phyloP scores from a whole-genome alignment of 768 basidiomycete genomes.

The Lentinula edodes region DNA sequence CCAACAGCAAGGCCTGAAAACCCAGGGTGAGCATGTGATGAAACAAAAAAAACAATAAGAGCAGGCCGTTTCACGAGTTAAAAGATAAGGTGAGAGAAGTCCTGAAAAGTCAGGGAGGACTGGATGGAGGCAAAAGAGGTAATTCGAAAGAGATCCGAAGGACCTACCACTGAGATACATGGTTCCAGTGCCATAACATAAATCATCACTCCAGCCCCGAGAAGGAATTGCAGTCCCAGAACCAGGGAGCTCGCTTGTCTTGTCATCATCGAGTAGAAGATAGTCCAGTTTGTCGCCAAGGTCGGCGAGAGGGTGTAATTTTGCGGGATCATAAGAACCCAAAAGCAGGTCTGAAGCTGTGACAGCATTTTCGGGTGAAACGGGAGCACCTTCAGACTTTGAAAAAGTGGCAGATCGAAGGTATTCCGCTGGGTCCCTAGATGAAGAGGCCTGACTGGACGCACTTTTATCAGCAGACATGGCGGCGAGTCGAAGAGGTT shows the following conservation, averaged over 20 bases:
- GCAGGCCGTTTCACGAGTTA: conserved; percentile 42
- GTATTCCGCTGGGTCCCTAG: conserved; percentile 40
- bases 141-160: conserved; percentile 53
- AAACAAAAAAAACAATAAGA: conserved; percentile 71
- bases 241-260: conserved; percentile 86
- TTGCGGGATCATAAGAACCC: conserved; percentile 85
- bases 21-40: conserved; percentile 72
- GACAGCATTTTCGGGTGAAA: conserved; percentile 50
- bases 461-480: conserved; percentile 18
- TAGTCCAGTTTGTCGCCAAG: conserved; percentile 94
- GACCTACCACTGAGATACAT: conserved; percentile 95
- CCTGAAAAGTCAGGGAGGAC: conserved; percentile 44
- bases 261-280: conserved; percentile 93
- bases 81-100: conserved; percentile 66
- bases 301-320: conserved; percentile 90
- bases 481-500: conserved; percentile 16
- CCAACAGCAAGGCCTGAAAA: conserved; percentile 89
- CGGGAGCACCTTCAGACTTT: conserved; percentile 28
- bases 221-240: conserved; percentile 87
- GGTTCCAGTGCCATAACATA: conserved; percentile 98
- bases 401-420: conserved; percentile 46
- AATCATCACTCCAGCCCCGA: conserved; percentile 97
- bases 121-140: conserved; percentile 42
- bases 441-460: conserved; percentile 31
- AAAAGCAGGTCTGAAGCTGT: conserved; percentile 86